Evolutionary conservation across 306 rosid species (phyloP).

Genomic region (Luffa acutangula): DNA sequence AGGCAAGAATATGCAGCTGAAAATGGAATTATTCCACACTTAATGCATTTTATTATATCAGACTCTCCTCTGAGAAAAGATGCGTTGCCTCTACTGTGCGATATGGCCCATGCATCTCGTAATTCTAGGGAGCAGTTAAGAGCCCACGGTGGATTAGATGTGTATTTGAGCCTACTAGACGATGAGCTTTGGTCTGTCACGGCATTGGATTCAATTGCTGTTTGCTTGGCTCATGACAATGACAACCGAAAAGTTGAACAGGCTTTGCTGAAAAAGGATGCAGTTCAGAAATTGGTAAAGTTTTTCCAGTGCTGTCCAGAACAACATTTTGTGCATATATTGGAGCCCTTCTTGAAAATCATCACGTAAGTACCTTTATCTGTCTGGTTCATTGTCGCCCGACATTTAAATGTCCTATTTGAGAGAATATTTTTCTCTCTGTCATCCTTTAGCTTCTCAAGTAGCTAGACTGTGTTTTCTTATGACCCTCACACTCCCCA

Average conservation of each 20-base stretch:
- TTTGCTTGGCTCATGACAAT: conserved; percentile 92
- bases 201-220: conserved; percentile 92
- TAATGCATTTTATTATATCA: conserved; percentile 83
- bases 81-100: conserved; percentile 91
- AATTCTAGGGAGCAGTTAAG: conserved; percentile 97
- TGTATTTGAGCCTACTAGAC: conserved; percentile 93
- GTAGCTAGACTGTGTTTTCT: background rate
- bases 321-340: conserved; percentile 84
- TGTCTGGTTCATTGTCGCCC: background rate
- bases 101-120: conserved; percentile 99
- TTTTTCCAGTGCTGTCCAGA: conserved; percentile 97
- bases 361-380: conserved; percentile 52
- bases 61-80: conserved; percentile 79
- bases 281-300: conserved; percentile 90
- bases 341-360: conserved; percentile 97
- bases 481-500: background rate
- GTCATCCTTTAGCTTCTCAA: background rate
- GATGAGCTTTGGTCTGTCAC: conserved; percentile 93
- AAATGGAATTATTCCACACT: conserved; percentile 98
- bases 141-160: conserved; percentile 99
- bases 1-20: conserved; percentile 99
- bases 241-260: conserved; percentile 94
- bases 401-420: background rate
- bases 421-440: background rate
- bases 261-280: conserved; percentile 85